phyloP scores from a whole-genome alignment of 78 protist species.

The Guillardia theta region DNA sequence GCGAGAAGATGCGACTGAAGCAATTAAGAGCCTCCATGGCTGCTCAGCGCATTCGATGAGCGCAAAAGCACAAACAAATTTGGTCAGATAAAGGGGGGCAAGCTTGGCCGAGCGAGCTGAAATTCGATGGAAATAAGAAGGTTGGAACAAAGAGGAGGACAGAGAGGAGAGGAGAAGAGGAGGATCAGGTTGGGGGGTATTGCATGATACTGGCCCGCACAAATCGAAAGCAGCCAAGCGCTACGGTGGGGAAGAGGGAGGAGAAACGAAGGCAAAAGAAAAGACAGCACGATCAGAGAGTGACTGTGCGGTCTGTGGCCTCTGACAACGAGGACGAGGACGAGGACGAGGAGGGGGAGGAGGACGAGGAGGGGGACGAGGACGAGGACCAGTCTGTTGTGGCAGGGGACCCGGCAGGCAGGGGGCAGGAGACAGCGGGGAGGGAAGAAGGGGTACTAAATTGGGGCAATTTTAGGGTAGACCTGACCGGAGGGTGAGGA shows the following conservation, averaged over 20 bases:
- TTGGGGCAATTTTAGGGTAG: too few relatives aligned
- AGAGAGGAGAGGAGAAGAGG: not conserved
- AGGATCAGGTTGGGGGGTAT: not conserved
- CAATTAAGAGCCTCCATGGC: too few relatives aligned
- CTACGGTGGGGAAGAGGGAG: not conserved
- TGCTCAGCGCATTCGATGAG: too few relatives aligned
- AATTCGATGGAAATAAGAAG: not conserved
- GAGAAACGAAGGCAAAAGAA: not conserved
- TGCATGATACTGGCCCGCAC: too few relatives aligned
- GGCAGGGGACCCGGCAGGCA: too few relatives aligned
- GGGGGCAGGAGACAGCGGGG: too few relatives aligned
- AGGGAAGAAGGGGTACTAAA: too few relatives aligned
- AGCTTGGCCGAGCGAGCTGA: not conserved
- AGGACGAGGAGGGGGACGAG: not conserved
- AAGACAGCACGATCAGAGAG: not conserved
- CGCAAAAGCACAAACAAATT: not conserved
- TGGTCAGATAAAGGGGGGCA: not conserved
- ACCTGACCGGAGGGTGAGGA: too few relatives aligned
- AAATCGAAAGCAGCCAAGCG: not conserved
- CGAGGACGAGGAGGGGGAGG: not conserved
- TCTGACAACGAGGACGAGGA: not conserved
- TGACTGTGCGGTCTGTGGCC: not conserved
- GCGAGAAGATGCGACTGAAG: not conserved
- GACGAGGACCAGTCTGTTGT: not conserved
- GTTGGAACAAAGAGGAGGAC: not conserved